Evolutionary conservation across 345 rosid species (phyloP), one percentile per base, ranked within the genome.

Genomic region (Acer negundo): DNA sequence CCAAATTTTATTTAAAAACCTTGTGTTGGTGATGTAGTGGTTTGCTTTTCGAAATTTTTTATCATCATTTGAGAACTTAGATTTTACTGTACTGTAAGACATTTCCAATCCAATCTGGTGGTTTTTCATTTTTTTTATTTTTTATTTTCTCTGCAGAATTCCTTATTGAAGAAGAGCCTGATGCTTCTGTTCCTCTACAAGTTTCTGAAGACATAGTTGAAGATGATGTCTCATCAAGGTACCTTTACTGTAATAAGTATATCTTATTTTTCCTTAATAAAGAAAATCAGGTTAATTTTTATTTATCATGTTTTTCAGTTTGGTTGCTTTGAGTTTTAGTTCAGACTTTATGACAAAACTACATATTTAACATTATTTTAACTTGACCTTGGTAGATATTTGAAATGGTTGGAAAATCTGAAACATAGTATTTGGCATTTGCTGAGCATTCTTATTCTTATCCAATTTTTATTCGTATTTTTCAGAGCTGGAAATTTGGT

Each of bases 211-310:
- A 91, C 69, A 84, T 89, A 75, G 80, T 86, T 79, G 97, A 92
- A 76, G 95, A 92, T 86, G 94, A 92, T 76, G 81, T 86, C 82
- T 91, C 98, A 47, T 94, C 98, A 75, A 90, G 99, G 98, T 95
- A 86, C 49, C 3, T 9, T 31, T 63, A 69, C n/a, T 23, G 19
- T 26, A 23, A 42, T 16, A 16, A 55, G 78, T 51, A n/a, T 10
- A 59, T 46, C 9, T 19, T 19, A 40, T 24, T 28, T 26, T 24
- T 62, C 16, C 40, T 12, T 15, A 16, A 24, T 10, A 23, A 61
- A 11, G 13, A 28, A 44, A 26, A 47, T 42, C 2, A 10, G 10
- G 24, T 40, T 6, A 61, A 62, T 61, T 6, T 61, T 42, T 42
- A 42, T 56, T 31, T 19, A 15, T 16, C 53, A 15, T 8, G 26